Percentiles rank a stretch among this genome's conserved stretches.
Evolutionary conservation across 495 filamentous ascomycete genomes (phyloP).

Genomic region (Aspergillus haitiensis): DNA sequence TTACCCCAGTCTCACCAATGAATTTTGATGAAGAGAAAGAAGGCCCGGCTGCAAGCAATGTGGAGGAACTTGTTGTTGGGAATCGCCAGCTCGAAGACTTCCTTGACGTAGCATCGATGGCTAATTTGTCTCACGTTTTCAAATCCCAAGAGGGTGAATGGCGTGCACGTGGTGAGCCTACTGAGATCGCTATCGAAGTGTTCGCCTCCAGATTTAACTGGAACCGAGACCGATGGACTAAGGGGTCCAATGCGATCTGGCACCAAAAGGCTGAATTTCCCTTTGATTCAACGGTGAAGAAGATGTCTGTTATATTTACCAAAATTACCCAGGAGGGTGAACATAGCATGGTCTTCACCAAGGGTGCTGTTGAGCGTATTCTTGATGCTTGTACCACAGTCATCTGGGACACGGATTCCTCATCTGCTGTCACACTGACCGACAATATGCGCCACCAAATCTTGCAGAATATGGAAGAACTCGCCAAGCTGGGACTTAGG

Average conservation of each 20-base stretch:
- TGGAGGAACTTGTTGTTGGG: constrained; percentile 36
- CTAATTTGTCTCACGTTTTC: constrained; percentile 64
- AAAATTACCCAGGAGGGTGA: constrained; percentile 29
- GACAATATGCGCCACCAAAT: constrained; percentile 50
- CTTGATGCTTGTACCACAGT: constrained; percentile 64
- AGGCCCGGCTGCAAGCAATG: constrained; percentile 19
- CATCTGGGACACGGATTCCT: constrained; percentile 37
- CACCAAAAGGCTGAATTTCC: constrained; percentile 59
- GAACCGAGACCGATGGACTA: constrained; percentile 54
- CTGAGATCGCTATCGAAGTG: constrained; percentile 70
- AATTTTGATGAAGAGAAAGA: constrained; percentile 27
- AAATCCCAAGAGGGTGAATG: constrained; percentile 49
- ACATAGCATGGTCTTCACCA: constrained; percentile 59
- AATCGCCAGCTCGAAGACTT: constrained; percentile 51
- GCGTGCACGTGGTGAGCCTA: constrained; percentile 66
- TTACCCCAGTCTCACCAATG: constrained; percentile 29
- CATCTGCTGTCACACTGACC: constrained; percentile 39
- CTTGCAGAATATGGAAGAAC: constrained; percentile 61
- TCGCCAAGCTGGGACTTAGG: constrained; percentile 63
- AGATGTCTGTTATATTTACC: constrained; percentile 64
- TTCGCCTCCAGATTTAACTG: constrained; percentile 63
- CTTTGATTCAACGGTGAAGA: constrained; percentile 68
- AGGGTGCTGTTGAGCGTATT: constrained; percentile 81
- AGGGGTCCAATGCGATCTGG: constrained; percentile 54
- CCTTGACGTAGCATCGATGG: constrained; percentile 61